Evolutionary conservation across 768 basidiomycete species (phyloP).

Genomic region (Phylloporus sp.): DNA sequence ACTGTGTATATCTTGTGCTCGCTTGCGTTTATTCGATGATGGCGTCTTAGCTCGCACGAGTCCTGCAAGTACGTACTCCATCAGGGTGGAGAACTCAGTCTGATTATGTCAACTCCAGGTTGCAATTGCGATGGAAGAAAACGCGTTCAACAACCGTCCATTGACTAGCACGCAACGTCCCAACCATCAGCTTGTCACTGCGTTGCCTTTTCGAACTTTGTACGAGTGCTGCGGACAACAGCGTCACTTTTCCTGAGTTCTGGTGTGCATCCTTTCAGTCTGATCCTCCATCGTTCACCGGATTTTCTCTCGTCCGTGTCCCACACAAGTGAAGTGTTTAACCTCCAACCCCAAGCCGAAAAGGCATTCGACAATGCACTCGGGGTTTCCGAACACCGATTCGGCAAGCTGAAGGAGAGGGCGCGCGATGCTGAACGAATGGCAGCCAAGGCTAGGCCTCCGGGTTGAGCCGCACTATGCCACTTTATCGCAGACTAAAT

Average conservation of each 20-base stretch:
- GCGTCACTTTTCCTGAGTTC: not conserved
- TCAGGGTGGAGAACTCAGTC: not conserved
- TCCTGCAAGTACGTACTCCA: conserved; percentile 16
- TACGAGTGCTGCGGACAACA: not conserved
- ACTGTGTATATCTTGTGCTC: not conserved
- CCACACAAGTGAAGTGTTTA: conserved; percentile 5
- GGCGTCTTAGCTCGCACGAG: conserved; percentile 10
- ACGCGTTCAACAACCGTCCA: conserved; percentile 11
- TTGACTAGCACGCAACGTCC: conserved; percentile 6
- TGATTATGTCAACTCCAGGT: conserved; percentile 10
- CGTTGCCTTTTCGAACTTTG: conserved; percentile 9
- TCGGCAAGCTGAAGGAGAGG: not conserved
- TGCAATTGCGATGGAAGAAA: conserved; percentile 24
- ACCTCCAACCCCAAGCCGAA: not conserved
- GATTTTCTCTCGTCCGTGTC: conserved; percentile 1
- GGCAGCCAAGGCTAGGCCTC: not conserved
- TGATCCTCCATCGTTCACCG: too few species aligned
- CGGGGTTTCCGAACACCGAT: conserved; percentile 1
- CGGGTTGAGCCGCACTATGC: conserved; percentile 19
- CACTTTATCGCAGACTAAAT: not conserved
- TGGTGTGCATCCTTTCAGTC: conserved; percentile 12
- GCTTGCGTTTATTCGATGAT: not conserved
- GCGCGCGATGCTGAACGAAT: conserved; percentile 3
- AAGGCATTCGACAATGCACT: conserved; percentile 6
- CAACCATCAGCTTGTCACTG: conserved; percentile 8